Base-by-base conservation (phyloP, 257 asterid species). In the Solanum ossicruentum region DNA sequence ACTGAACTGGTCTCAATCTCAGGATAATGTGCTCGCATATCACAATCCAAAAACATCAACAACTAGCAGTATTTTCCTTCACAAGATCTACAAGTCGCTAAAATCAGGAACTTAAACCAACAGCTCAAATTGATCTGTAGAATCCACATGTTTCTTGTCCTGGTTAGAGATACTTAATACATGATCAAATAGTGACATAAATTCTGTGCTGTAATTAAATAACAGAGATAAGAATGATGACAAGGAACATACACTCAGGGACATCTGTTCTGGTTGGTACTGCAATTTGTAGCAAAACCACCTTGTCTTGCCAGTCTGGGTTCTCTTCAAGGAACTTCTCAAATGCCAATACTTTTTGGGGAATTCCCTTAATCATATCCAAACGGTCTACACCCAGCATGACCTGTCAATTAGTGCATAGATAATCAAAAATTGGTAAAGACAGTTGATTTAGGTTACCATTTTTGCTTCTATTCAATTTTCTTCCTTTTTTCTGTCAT, bases 231-330 rank as follows among this genome's bases (percentile, higher is more conserved):
- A 85, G 85, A 36, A 66, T 26, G 83, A 85, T 80, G 89, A 73
- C 77, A 69, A 81, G 86, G 87, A 89, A 88, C 98, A 63, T 93
- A 96, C 99, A 96, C 91, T 96, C 99, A 8, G 99, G 97, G 86
- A 96, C 98, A 88, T 96, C 99, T 9, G 98, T 94, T 89, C 99
- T 90, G 83, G 99, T 96, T 78, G 98, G 99, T 61, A 96, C 99
- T 63, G 98, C 99, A 86, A 96, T 94, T 92, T 96, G 99, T 75
- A 96, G 92, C 70, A 94, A 87, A 84, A 96, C 98, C 56, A 96
- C 98, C 89, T 93, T 94, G 90, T 93, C 98, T 10, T 89, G 93
- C 99, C 99, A 96, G 73, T 87, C 72, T 28, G 98, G 95, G 86
- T 96, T 96, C 92, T 96, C 99, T 89, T 96, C 99, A 26, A 96